phyloP scores from a whole-genome alignment of 2,329 filamentous ascomycete genomes.

The Pseudogymnoascus sp. region DNA sequence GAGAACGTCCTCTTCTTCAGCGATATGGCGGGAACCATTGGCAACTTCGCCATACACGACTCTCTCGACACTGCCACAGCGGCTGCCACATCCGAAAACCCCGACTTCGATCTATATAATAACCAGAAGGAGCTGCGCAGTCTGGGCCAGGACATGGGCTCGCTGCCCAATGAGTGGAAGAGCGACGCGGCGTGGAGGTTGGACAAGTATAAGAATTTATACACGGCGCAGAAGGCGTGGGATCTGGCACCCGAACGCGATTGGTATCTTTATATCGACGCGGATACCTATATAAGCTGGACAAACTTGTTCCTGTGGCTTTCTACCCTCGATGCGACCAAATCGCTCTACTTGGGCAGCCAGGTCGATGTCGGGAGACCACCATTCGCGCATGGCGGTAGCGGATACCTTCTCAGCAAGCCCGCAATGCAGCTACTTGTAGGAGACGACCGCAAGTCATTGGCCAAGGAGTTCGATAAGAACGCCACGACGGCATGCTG shows the following conservation, averaged over 20 bases:
- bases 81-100: conserved; percentile 35
- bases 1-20: conserved; percentile 48
- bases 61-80: conserved; percentile 38
- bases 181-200: conserved; percentile 41
- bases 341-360: conserved; percentile 43
- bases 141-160: conserved; percentile 34
- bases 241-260: conserved; percentile 41
- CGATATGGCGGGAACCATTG: conserved; percentile 44
- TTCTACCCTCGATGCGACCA: conserved; percentile 33
- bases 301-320: conserved; percentile 44
- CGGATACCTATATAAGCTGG: conserved; percentile 50
- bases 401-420: conserved; percentile 45
- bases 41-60: conserved; percentile 37
- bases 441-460: conserved; percentile 29
- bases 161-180: neutral
- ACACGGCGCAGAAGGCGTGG: conserved; percentile 49
- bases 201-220: conserved; percentile 56
- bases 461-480: conserved; percentile 33
- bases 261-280: conserved; percentile 54
- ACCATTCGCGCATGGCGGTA: conserved; percentile 48
- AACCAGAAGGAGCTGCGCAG: conserved; percentile 36
- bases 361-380: conserved; percentile 35
- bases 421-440: conserved; percentile 42
- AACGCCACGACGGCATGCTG: conserved; percentile 37
- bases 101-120: conserved; percentile 41